phyloP scores from a whole-genome alignment of 1,139 yeast genomes.

The Yamadazyma triangularis region DNA sequence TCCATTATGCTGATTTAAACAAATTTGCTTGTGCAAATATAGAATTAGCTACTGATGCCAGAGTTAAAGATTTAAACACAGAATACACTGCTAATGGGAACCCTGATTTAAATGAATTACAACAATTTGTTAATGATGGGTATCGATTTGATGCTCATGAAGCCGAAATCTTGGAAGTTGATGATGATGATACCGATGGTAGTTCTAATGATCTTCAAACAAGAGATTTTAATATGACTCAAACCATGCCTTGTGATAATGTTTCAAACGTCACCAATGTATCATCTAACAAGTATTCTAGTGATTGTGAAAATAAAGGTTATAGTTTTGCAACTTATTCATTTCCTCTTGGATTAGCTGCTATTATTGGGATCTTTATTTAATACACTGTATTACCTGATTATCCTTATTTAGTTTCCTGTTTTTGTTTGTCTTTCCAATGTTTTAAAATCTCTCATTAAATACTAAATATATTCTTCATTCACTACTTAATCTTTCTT shows the following conservation, averaged over 20 bases:
- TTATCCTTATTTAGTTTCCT: too few relatives aligned
- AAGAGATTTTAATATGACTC: conserved; percentile 4
- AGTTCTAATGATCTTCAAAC: conserved; percentile 6
- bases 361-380: conserved; percentile 17
- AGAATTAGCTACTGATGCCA: conserved; percentile 24
- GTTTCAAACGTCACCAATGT: conserved; percentile 9
- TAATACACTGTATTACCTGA: too few relatives aligned
- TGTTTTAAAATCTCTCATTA: conserved; percentile 13
- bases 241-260: not conserved
- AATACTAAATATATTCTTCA: conserved; percentile 5
- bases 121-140: conserved; percentile 16
- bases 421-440: conserved; percentile 1
- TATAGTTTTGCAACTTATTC: conserved; percentile 3
- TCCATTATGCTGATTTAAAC: conserved; percentile 46
- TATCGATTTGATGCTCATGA: conserved; percentile 15
- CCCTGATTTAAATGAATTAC: conserved; percentile 17
- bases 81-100: conserved; percentile 18
- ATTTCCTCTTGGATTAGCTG: conserved; percentile 17
- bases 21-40: conserved; percentile 60
- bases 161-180: conserved; percentile 13
- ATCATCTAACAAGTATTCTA: conserved; percentile 7
- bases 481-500: too few relatives aligned
- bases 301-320: conserved; percentile 15
- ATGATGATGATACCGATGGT: conserved; percentile 8
- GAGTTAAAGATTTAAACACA: conserved; percentile 21